Evolutionary conservation across 2,329 filamentous ascomycete species (phyloP).

Genomic region (Hirsutella minnesotensis): DNA sequence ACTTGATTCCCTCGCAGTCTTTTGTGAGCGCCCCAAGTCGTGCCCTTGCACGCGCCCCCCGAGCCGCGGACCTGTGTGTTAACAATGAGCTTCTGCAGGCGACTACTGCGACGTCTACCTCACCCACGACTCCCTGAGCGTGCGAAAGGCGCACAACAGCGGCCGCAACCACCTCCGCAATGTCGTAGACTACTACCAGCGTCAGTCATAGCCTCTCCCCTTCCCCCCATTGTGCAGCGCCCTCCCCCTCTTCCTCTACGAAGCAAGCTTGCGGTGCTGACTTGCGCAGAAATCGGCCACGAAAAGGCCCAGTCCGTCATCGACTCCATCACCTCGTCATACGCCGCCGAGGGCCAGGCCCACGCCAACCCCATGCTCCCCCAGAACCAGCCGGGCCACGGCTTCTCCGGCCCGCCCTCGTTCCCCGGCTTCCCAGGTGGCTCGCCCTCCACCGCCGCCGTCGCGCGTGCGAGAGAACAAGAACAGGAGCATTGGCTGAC

Average conservation of each 20-base stretch:
- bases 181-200: slow-evolving; percentile 97
- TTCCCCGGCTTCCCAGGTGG: slow-evolving; percentile 44
- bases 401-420: slow-evolving; percentile 38
- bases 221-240: too few relatives aligned
- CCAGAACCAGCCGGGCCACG: slow-evolving; percentile 50
- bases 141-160: slow-evolving; percentile 96
- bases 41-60: not conserved
- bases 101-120: slow-evolving; percentile 99
- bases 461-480: not conserved
- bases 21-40: slow-evolving; percentile 15
- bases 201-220: slow-evolving; percentile 30
- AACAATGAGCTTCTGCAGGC: slow-evolving; percentile 29
- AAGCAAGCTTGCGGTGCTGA: too few relatives aligned
- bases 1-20: slow-evolving; percentile 6
- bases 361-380: slow-evolving; percentile 74
- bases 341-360: slow-evolving; percentile 85
- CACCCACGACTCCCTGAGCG: slow-evolving; percentile 98
- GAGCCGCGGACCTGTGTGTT: too few relatives aligned
- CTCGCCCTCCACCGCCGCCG: slow-evolving; percentile 16
- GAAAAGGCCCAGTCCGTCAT: slow-evolving; percentile 98
- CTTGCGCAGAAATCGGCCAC: slow-evolving; percentile 72
- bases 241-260: too few relatives aligned
- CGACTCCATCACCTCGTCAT: slow-evolving; percentile 92
- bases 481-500: not conserved
- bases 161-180: slow-evolving; percentile 95